Evolutionary conservation across 2,329 filamentous ascomycete species (phyloP).

Genomic region (Arthrobotrys conoides): DNA sequence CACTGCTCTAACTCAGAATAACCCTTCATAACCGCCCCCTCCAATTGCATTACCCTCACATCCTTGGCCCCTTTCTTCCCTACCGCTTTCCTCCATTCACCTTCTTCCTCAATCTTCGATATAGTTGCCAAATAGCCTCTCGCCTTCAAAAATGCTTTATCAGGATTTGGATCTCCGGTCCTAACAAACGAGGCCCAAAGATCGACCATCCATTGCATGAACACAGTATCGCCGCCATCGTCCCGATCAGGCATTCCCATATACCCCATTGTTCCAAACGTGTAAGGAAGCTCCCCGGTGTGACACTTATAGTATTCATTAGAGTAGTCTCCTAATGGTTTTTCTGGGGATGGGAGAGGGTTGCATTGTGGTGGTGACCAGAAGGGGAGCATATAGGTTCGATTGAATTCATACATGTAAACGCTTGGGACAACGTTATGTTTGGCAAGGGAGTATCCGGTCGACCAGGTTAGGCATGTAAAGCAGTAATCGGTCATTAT

Average conservation of each 20-base stretch:
- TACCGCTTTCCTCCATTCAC: slow-evolving; percentile 64
- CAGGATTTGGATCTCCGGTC: slow-evolving; percentile 66
- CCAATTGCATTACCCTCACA: slow-evolving; percentile 37
- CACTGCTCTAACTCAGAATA: slow-evolving; percentile 34
- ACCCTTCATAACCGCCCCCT: slow-evolving; percentile 2
- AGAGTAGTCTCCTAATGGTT: slow-evolving; percentile 66
- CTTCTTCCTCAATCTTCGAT: slow-evolving; percentile 63
- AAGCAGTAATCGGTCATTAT: slow-evolving; percentile 66
- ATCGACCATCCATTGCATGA: slow-evolving; percentile 66
- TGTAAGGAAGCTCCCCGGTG: slow-evolving; percentile 67
- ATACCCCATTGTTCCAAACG: slow-evolving; percentile 66
- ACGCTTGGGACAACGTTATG: slow-evolving; percentile 64
- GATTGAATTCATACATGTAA: slow-evolving; percentile 67
- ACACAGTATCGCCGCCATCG: slow-evolving; percentile 65
- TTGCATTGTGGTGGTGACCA: slow-evolving; percentile 65
- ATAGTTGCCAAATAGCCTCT: slow-evolving; percentile 65
- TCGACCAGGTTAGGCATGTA: slow-evolving; percentile 66
- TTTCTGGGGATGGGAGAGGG: slow-evolving; percentile 63
- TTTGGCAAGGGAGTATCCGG: slow-evolving; percentile 65
- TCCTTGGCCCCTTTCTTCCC: slow-evolving; percentile 2
- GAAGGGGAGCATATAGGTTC: slow-evolving; percentile 66
- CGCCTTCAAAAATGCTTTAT: slow-evolving; percentile 64
- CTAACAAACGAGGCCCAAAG: slow-evolving; percentile 66
- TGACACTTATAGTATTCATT: slow-evolving; percentile 68
- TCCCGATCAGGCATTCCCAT: slow-evolving; percentile 66